Evolutionary conservation across 305 asterid species (phyloP), one percentile per base, ranked within the genome.

Genomic region (Fraxinus albicans): DNA sequence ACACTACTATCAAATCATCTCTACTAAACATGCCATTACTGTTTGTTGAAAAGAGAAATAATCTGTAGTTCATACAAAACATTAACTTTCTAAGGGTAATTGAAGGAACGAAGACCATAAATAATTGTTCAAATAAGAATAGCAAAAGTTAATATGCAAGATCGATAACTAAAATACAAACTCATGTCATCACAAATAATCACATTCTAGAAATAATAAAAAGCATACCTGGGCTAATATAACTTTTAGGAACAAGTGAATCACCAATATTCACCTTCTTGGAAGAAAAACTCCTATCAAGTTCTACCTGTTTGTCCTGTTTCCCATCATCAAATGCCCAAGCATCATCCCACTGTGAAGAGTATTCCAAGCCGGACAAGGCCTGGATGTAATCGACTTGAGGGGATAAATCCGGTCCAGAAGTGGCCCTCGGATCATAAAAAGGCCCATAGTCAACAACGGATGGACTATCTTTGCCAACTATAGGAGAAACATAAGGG

Each of bases 341-440:
- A 80, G 84, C 77, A 79, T 85, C 89, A 15, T 47, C 88, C 95
- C 92, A 86, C 55, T 73, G 91, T 67, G 90, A 87, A 42, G 85
- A 63, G 82, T 88, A 91, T 78, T 90, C 96, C 87, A 89, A 83
- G 76, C 91, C 96, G 82, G 90, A 89, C 85, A 91, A 88, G 77
- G 90, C 81, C 17, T 73, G 89, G 77, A 89, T 78, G 82, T 92
- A 91, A 87, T 94, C 94, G 85, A 79, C 83, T 86, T 87, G 94
- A 80, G 95, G 67, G 7, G 92, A 80, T 33, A 80, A 82, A 70
- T 82, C 85, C 77, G 58, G 42, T 69, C 93, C 94, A 31, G 91
- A 78, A 65, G 89, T 74, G 47, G 92, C 84, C 86, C 72, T 80
- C 79, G 38, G 80, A 83, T 81, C 88, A 84, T 86, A 91, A 73